Evolutionary conservation across 768 basidiomycete genomes (phyloP).

Genomic region (Agrocybe praecox): DNA sequence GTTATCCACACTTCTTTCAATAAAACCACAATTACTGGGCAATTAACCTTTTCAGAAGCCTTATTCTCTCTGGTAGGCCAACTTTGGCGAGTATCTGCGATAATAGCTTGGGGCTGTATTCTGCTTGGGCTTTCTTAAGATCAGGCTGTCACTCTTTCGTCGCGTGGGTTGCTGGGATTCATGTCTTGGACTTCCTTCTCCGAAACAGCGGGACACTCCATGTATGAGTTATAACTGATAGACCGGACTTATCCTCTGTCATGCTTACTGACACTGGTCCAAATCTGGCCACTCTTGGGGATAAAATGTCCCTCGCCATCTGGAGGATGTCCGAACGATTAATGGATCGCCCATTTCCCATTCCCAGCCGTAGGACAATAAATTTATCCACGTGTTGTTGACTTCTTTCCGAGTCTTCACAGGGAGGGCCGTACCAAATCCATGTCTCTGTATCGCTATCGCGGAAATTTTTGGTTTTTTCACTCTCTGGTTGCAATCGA

Average conservation of each 20-base stretch:
- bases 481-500: conserved; percentile 13
- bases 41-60: conserved; percentile 1
- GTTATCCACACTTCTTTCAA: background rate
- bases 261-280: conserved; percentile 18
- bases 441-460: conserved; percentile 31
- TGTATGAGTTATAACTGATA: conserved; percentile 17
- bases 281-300: conserved; percentile 31
- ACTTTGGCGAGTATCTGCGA: too few species aligned
- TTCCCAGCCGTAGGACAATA: conserved; percentile 22
- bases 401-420: conserved; percentile 28
- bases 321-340: conserved; percentile 23
- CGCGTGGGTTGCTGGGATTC: conserved; percentile 10
- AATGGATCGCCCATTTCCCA: conserved; percentile 19
- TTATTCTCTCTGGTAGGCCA: too few species aligned
- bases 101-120: too few species aligned
- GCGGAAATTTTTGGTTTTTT: conserved; percentile 22
- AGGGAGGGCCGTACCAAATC: conserved; percentile 30
- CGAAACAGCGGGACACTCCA: conserved; percentile 25
- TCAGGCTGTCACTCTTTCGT: conserved; percentile 15
- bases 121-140: conserved; percentile 3
- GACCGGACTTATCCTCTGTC: conserved; percentile 12
- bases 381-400: conserved; percentile 24
- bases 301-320: conserved; percentile 28
- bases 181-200: conserved; percentile 10
- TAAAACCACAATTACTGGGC: background rate